Evolutionary conservation across 2,329 filamentous ascomycete species (phyloP).

Genomic region (Pseudogymnoascus sp.): DNA sequence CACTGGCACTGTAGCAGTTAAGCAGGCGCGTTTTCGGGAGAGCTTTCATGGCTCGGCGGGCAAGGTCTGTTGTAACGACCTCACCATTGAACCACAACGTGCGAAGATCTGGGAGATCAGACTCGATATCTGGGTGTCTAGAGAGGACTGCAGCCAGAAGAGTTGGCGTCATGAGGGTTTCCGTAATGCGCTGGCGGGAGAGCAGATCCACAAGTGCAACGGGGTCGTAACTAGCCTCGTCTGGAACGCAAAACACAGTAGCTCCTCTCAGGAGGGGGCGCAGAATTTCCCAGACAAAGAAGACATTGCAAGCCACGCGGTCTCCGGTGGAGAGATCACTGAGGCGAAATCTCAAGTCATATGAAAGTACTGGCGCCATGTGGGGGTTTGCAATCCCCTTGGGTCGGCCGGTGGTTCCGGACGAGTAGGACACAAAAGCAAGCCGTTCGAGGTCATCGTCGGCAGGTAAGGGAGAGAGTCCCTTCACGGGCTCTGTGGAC

Average conservation of each 20-base stretch:
- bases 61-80: conserved; percentile 72
- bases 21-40: conserved; percentile 63
- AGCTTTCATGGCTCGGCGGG: conserved; percentile 50
- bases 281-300: conserved; percentile 80
- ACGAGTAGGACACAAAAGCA: conserved; percentile 63
- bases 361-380: conserved; percentile 64
- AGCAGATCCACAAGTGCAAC: conserved; percentile 66
- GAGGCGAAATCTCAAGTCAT: conserved; percentile 62
- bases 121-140: conserved; percentile 57
- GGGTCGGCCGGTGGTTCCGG: conserved; percentile 44
- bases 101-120: conserved; percentile 56
- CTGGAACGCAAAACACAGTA: conserved; percentile 67
- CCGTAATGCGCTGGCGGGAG: conserved; percentile 58
- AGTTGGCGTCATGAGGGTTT: conserved; percentile 79
- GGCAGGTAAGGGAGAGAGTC: conserved; percentile 42
- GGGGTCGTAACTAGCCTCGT: conserved; percentile 71
- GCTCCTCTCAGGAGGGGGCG: conserved; percentile 69
- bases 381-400: conserved; percentile 68
- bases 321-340: conserved; percentile 65
- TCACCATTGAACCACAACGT: conserved; percentile 77
- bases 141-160: conserved; percentile 67
- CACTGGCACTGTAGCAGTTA: conserved; percentile 76
- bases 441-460: conserved; percentile 66
- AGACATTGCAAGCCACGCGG: conserved; percentile 79
- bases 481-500: conserved; percentile 31